Evolutionary conservation across 2,329 filamentous ascomycete species (phyloP), one percentile per base, ranked within the genome.

Genomic region (Phialophora tarda): DNA sequence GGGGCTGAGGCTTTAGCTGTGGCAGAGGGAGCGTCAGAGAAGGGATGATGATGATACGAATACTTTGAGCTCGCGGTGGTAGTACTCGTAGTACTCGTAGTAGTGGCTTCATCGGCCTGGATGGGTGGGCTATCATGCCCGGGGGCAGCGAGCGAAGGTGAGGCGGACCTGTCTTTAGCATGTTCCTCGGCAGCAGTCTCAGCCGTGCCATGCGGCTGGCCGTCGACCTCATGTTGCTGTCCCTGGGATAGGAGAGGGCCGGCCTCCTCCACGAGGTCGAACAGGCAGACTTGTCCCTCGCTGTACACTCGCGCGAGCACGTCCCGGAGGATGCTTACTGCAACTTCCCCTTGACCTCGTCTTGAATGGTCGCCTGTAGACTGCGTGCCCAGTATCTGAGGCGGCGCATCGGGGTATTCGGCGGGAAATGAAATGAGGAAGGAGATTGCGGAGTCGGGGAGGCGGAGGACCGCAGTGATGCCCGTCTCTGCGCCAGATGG

Each of bases 251-350:
- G 77, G 2, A 78, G 74, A 66, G 82, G 82, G 34, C 77, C 77
- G 0, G 80, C 80, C 71, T 86, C 86, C 71, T 97, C 93, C 44
- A 97, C 84, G n/a, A 96, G 85, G 75, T 97, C 94, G 74, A 93
- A 99, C 2, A 99, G 81, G 74, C 93, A 97, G 24, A 96, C 92
- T 60, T 87, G 85, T 0, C 92, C 93, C 0, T 88, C 85, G 60
- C 85, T 83, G 77, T 89, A 97, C 4, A 91, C 84, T n/a, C 83
- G 81, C 0, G 81, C 82, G 34, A 97, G 79, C 0, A 89, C 88
- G 41, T 88, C 82, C 32, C 88, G 83, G 64, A 95, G 88, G 2
- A 91, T 78, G 2, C 86, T 84, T n/a, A 93, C 83, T 58, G 92
- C 86, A 59, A 87, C 82, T 59, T 86, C 88, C 1, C 92, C 92